Percentiles rank a stretch among this genome's conserved stretches.
Conservation (phyloP, 805 yeast species). For the Wickerhamia fluorescens region DNA sequence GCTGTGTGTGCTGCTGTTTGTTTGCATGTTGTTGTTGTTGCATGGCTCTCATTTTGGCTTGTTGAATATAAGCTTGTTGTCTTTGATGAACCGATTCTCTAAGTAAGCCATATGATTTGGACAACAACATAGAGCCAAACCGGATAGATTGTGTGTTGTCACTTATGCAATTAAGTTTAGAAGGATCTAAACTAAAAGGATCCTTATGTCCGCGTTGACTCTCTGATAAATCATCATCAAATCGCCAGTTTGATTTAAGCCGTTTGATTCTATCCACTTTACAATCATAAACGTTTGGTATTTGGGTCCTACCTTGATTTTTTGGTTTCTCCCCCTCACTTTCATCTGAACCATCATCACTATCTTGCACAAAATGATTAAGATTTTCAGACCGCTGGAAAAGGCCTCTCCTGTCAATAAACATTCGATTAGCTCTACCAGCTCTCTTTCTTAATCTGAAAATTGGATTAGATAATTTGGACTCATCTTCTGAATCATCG, state of each 20-base stretch:
- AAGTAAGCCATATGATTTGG: slow-evolving; percentile 76
- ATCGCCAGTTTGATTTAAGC: slow-evolving; percentile 58
- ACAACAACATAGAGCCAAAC: slow-evolving; percentile 84
- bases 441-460: slow-evolving; percentile 64
- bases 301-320: slow-evolving; percentile 8
- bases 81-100: slow-evolving; percentile 71
- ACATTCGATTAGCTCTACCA: slow-evolving; percentile 64
- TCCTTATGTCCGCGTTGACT: slow-evolving; percentile 27
- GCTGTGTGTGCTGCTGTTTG: no score
- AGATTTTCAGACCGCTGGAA: slow-evolving; percentile 18
- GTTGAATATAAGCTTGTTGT: slow-evolving; percentile 45
- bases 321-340: slow-evolving; percentile 20
- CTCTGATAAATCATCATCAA: slow-evolving; percentile 51
- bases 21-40: slow-evolving; percentile 31
- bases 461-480: slow-evolving; percentile 40
- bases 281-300: slow-evolving; percentile 36
- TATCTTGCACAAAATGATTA: not conserved
- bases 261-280: slow-evolving; percentile 40
- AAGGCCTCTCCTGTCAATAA: slow-evolving; percentile 68
- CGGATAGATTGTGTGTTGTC: slow-evolving; percentile 84
- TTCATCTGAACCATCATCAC: slow-evolving; percentile 27
- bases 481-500: slow-evolving; percentile 15
- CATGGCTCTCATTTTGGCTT: slow-evolving; percentile 37
- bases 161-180: slow-evolving; percentile 72
- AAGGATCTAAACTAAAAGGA: slow-evolving; percentile 71